Percentiles rank a stretch among this genome's conserved stretches.
Conservation (phyloP, 805 yeast species). For the Starmerella vaccinii region DNA sequence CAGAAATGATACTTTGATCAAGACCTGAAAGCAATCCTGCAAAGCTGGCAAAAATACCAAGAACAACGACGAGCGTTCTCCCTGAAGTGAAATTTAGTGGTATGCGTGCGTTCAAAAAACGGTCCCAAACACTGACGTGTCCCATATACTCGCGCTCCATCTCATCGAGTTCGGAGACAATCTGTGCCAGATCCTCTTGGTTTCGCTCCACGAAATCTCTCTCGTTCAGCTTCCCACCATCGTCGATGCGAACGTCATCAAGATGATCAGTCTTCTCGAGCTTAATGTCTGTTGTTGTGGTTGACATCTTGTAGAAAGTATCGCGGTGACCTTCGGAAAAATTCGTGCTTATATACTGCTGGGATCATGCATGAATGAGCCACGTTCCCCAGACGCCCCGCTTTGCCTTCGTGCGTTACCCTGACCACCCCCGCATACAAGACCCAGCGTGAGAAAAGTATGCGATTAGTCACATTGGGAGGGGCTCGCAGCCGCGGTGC, state of each 20-base stretch:
- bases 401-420: background rate
- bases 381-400: constrained; percentile 2
- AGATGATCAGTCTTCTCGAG: background rate
- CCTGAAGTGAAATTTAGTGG: constrained; percentile 13
- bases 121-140: constrained; percentile 14
- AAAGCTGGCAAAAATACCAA: constrained; percentile 50
- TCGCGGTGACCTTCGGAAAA: background rate
- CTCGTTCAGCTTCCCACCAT: constrained; percentile 17
- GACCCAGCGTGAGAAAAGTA: background rate
- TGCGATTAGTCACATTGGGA: background rate
- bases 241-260: constrained; percentile 13
- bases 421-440: constrained; percentile 7
- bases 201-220: constrained; percentile 10
- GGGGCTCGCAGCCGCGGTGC: constrained; percentile 3
- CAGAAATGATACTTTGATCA: constrained; percentile 58
- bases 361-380: background rate
- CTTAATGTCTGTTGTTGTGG: background rate
- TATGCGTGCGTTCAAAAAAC: constrained; percentile 13
- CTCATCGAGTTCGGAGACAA: constrained; percentile 15
- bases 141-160: constrained; percentile 12
- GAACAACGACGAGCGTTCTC: constrained; percentile 38
- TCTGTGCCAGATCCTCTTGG: constrained; percentile 9
- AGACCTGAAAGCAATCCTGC: constrained; percentile 59
- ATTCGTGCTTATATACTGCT: background rate
- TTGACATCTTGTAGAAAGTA: background rate